Evolutionary conservation across 441 rosid species (phyloP).

Genomic region (Euphorbia schlechtendalii): DNA sequence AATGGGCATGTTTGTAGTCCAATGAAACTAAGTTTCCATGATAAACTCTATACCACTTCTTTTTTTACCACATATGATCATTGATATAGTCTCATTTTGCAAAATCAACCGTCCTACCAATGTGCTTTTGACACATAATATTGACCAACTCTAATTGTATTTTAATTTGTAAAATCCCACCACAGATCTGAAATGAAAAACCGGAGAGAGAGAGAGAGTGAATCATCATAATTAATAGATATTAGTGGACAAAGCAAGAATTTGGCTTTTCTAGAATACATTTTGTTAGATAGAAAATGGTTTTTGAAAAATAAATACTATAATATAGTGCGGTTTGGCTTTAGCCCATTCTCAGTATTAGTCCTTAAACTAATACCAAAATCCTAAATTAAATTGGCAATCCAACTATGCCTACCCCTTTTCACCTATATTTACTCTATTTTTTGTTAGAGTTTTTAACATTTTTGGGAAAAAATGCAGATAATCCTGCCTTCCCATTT

Average conservation of each 20-base stretch:
- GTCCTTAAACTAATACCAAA: too few species aligned
- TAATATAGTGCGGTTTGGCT: conserved; percentile 12
- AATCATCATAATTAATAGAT: neutral
- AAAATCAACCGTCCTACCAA: conserved; percentile 28
- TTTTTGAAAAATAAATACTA: neutral
- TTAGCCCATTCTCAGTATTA: neutral
- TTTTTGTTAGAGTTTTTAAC: too few species aligned
- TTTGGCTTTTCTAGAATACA: conserved; percentile 4
- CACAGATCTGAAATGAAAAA: too few species aligned
- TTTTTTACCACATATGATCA: conserved; percentile 2
- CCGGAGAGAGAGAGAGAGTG: neutral
- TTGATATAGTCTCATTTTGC: neutral
- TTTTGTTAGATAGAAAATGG: neutral
- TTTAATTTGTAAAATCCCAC: neutral
- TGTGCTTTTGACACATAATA: conserved; percentile 22
- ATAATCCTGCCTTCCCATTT: too few species aligned
- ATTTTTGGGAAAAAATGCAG: too few species aligned
- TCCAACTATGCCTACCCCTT: neutral
- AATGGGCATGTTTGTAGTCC: conserved; percentile 3
- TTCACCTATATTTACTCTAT: too few species aligned
- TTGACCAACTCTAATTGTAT: conserved; percentile 10
- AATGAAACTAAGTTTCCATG: conserved; percentile 19
- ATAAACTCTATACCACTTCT: neutral
- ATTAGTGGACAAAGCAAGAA: conserved; percentile 24
- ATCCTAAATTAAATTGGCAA: neutral